These are phyloP conservation scores for Daldinia childiae DNA, from an alignment of 495 filamentous ascomycete genomes.

Conservation along the genomic window DNA sequence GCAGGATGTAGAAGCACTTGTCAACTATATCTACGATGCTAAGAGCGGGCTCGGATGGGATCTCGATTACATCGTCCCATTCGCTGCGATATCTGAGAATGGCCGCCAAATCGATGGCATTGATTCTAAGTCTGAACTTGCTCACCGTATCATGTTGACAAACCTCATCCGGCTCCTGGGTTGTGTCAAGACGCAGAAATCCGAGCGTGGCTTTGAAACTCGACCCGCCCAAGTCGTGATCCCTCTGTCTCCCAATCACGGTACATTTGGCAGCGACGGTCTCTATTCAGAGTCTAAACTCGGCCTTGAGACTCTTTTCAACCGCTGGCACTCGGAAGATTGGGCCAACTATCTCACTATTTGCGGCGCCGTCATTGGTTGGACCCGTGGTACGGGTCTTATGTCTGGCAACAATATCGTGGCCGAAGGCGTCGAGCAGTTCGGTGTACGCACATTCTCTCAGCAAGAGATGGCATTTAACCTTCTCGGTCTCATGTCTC, in stretches of 20 bases:
- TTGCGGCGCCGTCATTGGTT: slow-evolving; percentile 97
- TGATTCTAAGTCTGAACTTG: slow-evolving; percentile 97
- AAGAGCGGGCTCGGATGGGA: slow-evolving; percentile 99
- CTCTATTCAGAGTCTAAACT: slow-evolving; percentile 99
- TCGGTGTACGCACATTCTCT: slow-evolving; percentile 97
- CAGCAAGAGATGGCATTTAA: slow-evolving; percentile 99
- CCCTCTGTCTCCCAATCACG: slow-evolving; percentile 96
- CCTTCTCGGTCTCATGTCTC: slow-evolving; percentile 94
- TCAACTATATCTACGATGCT: slow-evolving; percentile 95
- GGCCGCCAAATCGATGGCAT: slow-evolving; percentile 97
- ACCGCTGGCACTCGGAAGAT: slow-evolving; percentile 96
- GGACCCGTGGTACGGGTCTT: slow-evolving; percentile 97
- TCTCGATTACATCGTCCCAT: slow-evolving; percentile 94
- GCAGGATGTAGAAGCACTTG: slow-evolving; percentile 91
- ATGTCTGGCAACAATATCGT: slow-evolving; percentile 99
- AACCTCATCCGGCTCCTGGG: slow-evolving; percentile 93
- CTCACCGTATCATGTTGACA: slow-evolving; percentile 99
- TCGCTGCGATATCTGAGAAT: slow-evolving; percentile 97
- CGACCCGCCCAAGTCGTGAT: slow-evolving; percentile 96
- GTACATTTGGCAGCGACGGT: slow-evolving; percentile 97
- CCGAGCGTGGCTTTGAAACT: slow-evolving; percentile 85
- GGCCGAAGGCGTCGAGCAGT: slow-evolving; percentile 94
- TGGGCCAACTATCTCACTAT: slow-evolving; percentile 99
- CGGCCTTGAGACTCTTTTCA: slow-evolving; percentile 96
- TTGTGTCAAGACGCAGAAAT: slow-evolving; percentile 89